Evolutionary conservation across 495 filamentous ascomycete genomes (phyloP).

Genomic region (Tuber indicum): DNA sequence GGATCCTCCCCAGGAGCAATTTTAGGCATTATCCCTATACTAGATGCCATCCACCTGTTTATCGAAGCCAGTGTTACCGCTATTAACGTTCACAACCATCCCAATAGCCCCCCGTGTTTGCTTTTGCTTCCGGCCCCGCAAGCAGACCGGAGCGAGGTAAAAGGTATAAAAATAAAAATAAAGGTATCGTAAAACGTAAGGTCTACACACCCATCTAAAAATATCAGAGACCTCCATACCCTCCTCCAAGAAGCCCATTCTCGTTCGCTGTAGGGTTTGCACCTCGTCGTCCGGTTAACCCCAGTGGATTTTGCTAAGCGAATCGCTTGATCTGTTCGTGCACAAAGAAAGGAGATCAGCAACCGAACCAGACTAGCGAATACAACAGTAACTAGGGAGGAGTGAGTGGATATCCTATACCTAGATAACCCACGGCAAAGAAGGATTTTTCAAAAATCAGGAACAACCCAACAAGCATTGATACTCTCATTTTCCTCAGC

Average conservation of each 20-base stretch:
- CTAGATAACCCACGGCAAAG: slow-evolving; percentile 25
- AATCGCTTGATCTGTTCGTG: slow-evolving; percentile 31
- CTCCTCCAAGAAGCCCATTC: slow-evolving; percentile 33
- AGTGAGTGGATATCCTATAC: slow-evolving; percentile 12
- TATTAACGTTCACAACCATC: neutral
- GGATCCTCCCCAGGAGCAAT: slow-evolving; percentile 18
- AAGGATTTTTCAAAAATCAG: slow-evolving; percentile 37
- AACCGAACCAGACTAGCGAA: neutral
- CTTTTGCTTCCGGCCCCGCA: neutral
- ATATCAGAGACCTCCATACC: slow-evolving; percentile 37
- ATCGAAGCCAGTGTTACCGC: neutral
- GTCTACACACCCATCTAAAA: slow-evolving; percentile 35
- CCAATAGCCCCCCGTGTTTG: neutral
- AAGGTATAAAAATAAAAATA: neutral
- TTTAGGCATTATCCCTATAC: slow-evolving; percentile 24
- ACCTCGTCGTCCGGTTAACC: slow-evolving; percentile 14
- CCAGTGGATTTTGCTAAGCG: slow-evolving; percentile 21
- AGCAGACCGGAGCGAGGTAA: neutral
- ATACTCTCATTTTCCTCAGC: slow-evolving; percentile 29
- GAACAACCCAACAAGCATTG: slow-evolving; percentile 30
- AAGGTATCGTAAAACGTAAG: slow-evolving; percentile 6
- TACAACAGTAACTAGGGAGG: neutral
- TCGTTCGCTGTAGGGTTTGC: slow-evolving; percentile 27
- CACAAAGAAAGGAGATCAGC: slow-evolving; percentile 6
- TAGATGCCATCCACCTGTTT: slow-evolving; percentile 24